Base-by-base conservation (phyloP, 129 eudicot species). In the Solidago caesia region DNA sequence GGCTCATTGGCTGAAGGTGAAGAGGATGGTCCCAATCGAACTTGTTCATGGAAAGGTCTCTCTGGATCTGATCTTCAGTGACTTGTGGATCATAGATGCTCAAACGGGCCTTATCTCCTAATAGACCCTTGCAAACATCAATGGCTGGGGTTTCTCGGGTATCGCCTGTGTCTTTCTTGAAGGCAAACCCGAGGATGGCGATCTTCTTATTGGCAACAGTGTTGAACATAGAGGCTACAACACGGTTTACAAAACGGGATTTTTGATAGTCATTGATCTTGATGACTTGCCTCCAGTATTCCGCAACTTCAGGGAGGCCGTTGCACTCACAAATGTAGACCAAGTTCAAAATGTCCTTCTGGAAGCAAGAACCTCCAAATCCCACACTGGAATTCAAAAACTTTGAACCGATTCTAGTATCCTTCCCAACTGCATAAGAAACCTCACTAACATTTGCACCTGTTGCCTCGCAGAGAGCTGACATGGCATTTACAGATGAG, bases 161-260 rank as follows among this genome's bases (percentile, higher is more conserved):
- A 68, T 89, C 96, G 12, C 96, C 96, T 0, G 96, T 89, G 67
- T 89, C 96, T 64, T 89, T 89, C 84, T 89, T 89, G 82, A 89
- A 89, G 5, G 96, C 96, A 21, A 90, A 90, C 14, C 96, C 92
- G 12, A 88, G 82, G 47, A 91, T 75, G 27, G 94, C 94, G 51
- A 91, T 67, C 76, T 91, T 91, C 83, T 91, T 91, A 87, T 80
- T 76, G n/a, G 97, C 80, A 62, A 91, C 94, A 0, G 97, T 84
- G 91, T 91, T 91, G 82, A 91, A 91, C 97, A 91, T 91, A 6
- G 97, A 91, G n/a, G 97, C 80, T 21, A 91, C 97, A 42, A 91
- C 68, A 56, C 97, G 91, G 97, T 91, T 91, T 13, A 91, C 97
- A 71, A 91, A 91, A 8, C 94, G 97, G 69, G 78, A 84, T 82